Evolutionary conservation across 1,284 basidiomycete genomes (phyloP), one percentile per base, ranked within the genome.

Genomic region (Blastosporella zonata): DNA sequence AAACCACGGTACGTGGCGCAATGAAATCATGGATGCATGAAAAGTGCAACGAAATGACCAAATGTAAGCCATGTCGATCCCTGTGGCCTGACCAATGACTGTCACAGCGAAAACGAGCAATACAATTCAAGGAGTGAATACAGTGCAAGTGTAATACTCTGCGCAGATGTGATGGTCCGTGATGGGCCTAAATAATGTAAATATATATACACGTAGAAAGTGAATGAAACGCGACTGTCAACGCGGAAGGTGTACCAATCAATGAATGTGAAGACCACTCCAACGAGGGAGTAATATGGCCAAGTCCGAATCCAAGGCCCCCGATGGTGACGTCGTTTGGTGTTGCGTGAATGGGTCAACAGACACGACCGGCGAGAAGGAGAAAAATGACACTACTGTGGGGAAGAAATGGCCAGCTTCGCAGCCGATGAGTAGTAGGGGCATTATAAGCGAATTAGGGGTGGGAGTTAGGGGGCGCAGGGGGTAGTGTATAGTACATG

Each of bases 391-490:
- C 54, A 53, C 51, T 55, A 39, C 53, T 47, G 42, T 46, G 33
- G 23, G 29, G 28, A 28, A 42, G 40, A 37, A 37, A 50, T 38
- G 46, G 18, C 45, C 25, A 46, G 45, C 48, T 47, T 50, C 44
- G 47, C 47, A 33, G 50, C 51, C 43, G 23, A 34, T 38, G 21
- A 42, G 33, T 48, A 45, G 47, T 40, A 52, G 50, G 23, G 43
- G 29, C 41, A 55, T 50, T 55, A 55, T 55, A 53, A 27, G 23
- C 42, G 46, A 46, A 53, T 53, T 47, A 47, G 27, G 22, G 17
- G 23, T 23, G 42, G 43, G 21, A 39, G 37, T 25, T 36, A 31
- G 13, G 41, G 45, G 29, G 18, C 15, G 43, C 13, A 38, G 25
- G 45, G 50, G 49, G 20, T 49, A 56, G 40, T 39, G 46, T 56